phyloP scores from a whole-genome alignment of 345 rosid genomes.

The Heritiera littoralis region DNA sequence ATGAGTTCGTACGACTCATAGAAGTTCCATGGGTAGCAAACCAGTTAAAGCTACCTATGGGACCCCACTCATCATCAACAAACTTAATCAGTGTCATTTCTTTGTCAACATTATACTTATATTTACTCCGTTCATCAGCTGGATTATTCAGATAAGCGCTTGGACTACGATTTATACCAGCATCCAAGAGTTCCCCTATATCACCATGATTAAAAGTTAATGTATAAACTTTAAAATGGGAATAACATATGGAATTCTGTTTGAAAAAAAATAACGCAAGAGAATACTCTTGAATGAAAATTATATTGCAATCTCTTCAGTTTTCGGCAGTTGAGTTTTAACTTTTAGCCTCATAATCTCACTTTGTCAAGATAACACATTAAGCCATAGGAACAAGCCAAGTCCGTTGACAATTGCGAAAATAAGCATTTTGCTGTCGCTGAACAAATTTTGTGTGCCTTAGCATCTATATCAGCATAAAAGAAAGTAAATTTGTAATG shows the following conservation, averaged over 20 bases:
- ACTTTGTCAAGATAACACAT: neutral
- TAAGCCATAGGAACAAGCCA: neutral
- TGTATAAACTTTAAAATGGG: neutral
- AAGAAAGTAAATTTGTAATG: neutral
- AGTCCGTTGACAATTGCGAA: neutral
- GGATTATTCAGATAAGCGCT: constrained; percentile 68
- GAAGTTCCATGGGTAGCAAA: constrained; percentile 82
- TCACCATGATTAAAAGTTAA: constrained; percentile 8
- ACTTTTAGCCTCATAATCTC: neutral
- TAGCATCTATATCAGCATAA: neutral
- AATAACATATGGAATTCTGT: neutral
- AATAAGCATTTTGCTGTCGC: neutral
- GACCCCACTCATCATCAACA: constrained; percentile 60
- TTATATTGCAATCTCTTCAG: neutral
- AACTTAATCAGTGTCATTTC: constrained; percentile 73
- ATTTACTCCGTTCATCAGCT: constrained; percentile 50
- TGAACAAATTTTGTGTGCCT: neutral
- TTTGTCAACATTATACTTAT: constrained; percentile 61
- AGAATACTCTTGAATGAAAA: neutral
- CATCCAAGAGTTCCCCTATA: constrained; percentile 65
- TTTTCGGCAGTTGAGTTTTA: neutral
- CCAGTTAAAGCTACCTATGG: constrained; percentile 71
- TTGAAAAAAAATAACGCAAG: neutral
- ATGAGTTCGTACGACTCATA: constrained; percentile 64
- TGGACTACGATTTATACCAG: constrained; percentile 72